Evolutionary conservation across 371 early-diverging fungal species (phyloP).

Genomic region (Mycotypha africana): DNA sequence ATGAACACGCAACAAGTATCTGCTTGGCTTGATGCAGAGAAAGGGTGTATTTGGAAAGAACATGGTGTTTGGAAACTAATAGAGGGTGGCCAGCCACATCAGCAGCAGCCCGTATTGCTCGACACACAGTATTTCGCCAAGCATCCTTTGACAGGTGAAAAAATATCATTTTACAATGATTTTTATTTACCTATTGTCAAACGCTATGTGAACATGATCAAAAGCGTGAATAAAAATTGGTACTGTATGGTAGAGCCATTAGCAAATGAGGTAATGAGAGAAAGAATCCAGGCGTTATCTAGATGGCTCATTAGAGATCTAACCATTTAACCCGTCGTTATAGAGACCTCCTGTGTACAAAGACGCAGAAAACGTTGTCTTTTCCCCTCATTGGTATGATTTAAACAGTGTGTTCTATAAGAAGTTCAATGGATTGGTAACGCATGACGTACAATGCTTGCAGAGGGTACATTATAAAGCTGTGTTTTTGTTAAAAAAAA

Average conservation of each 20-base stretch:
- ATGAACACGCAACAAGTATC: slow-evolving; percentile 51
- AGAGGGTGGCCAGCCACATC: no score
- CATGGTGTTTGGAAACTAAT: slow-evolving; percentile 74
- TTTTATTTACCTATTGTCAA: slow-evolving; percentile 69
- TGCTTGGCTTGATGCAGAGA: slow-evolving; percentile 57
- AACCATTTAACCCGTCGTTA: no score
- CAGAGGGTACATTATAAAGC: no score
- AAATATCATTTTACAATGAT: slow-evolving; percentile 56
- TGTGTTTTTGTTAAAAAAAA: no score
- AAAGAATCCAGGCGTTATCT: no score
- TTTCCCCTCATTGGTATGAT: slow-evolving; percentile 38
- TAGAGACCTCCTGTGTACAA: slow-evolving; percentile 60
- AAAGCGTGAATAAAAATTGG: slow-evolving; percentile 43
- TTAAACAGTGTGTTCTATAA: slow-evolving; percentile 72
- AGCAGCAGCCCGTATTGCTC: slow-evolving; percentile 48
- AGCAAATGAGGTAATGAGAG: slow-evolving; percentile 54
- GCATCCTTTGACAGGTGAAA: slow-evolving; percentile 49
- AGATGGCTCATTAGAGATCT: no score
- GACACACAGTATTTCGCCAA: slow-evolving; percentile 62
- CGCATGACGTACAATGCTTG: slow-evolving; percentile 73
- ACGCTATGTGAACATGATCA: slow-evolving; percentile 56
- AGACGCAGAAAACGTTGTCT: slow-evolving; percentile 54
- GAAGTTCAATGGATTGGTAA: slow-evolving; percentile 64
- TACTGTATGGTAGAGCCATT: slow-evolving; percentile 74
- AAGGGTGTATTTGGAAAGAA: slow-evolving; percentile 72